Evolutionary conservation across 1,139 yeast genomes (phyloP), one percentile per base, ranked within the genome.

Genomic region (Candida anutae): DNA sequence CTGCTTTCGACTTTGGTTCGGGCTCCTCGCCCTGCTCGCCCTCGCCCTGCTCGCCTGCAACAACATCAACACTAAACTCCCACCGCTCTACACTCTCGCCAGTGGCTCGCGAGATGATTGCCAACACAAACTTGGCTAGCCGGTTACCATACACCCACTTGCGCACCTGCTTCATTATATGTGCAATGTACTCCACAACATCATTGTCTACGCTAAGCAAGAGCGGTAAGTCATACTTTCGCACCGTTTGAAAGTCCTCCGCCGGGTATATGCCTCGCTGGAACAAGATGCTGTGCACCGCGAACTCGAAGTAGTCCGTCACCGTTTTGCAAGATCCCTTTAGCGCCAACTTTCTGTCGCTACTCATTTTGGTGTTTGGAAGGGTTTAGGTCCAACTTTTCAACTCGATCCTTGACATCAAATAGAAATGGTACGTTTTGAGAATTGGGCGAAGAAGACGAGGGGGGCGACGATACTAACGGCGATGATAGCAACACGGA

Each of bases 231-330:
- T 85, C 95, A 52, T 85, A 88, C 50, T 85, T 85, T 40, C 74
- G 70, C 3, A 84, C 88, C 1, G 80, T 68, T 35, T 72, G 73
- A 53, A 88, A 88, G 48, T 85, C 95, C 42, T 84, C 95, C 2
- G 84, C 69, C 0, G 95, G 95, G 45, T 88, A 88, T 22, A 88
- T 79, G 0, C 95, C 95, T 30, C 97, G 60, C 50, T 88, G 97
- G 52, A 81, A 88, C 5, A 88, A 66, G 19, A 88, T 83, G 34
- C 79, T 75, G 50, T 83, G 80, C 36, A 84, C 75, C 33, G 88
- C 75, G 48, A 74, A 84, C 45, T 82, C 81, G 46, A 87, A 87
- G 56, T 83, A 87, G 54, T 87, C 95, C 2, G 90, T 74, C 1
- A 85, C 85, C 1, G 73, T 65, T 38, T 78, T 74, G 21, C 90